Evolutionary conservation across 768 basidiomycete genomes (phyloP).

Genomic region (Naganishia vishniacii): DNA sequence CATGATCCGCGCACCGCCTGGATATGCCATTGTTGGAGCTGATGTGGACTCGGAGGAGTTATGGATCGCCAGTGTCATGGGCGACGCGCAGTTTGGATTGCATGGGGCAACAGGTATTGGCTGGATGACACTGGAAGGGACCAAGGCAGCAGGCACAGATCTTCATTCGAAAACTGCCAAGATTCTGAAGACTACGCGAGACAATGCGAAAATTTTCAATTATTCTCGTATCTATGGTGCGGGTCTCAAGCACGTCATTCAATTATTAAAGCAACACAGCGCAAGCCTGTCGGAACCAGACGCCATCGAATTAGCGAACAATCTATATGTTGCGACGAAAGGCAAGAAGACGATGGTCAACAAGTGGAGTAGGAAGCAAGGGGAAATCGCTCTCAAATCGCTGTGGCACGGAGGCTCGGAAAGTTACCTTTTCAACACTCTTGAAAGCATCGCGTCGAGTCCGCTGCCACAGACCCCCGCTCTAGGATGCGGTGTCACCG

Average conservation of each 20-base stretch:
- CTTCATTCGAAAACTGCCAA: slow-evolving; percentile 91
- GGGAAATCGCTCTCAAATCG: slow-evolving; percentile 40
- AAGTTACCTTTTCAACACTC: slow-evolving; percentile 93
- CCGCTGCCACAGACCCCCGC: slow-evolving; percentile 85
- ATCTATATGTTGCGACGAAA: slow-evolving; percentile 86
- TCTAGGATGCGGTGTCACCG: slow-evolving; percentile 85
- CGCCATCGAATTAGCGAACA: slow-evolving; percentile 73
- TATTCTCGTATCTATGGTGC: slow-evolving; percentile 99
- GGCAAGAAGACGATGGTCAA: slow-evolving; percentile 59
- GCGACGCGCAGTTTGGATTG: slow-evolving; percentile 92
- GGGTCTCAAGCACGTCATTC: slow-evolving; percentile 85
- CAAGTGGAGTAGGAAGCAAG: neutral
- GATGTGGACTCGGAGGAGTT: slow-evolving; percentile 98
- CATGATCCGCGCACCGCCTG: slow-evolving; percentile 89
- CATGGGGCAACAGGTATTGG: slow-evolving; percentile 95
- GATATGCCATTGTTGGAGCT: slow-evolving; percentile 91
- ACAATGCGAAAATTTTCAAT: slow-evolving; percentile 94
- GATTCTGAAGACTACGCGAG: slow-evolving; percentile 86
- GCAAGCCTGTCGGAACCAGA: slow-evolving; percentile 68
- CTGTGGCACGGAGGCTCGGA: slow-evolving; percentile 98
- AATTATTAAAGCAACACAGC: slow-evolving; percentile 79
- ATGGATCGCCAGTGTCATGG: slow-evolving; percentile 98
- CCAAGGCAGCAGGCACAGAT: slow-evolving; percentile 89
- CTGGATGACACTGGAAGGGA: slow-evolving; percentile 99
- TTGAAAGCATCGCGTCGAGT: slow-evolving; percentile 87